phyloP scores from a whole-genome alignment of 2,329 filamentous ascomycete genomes.

The Tolypocladium capitatum region DNA sequence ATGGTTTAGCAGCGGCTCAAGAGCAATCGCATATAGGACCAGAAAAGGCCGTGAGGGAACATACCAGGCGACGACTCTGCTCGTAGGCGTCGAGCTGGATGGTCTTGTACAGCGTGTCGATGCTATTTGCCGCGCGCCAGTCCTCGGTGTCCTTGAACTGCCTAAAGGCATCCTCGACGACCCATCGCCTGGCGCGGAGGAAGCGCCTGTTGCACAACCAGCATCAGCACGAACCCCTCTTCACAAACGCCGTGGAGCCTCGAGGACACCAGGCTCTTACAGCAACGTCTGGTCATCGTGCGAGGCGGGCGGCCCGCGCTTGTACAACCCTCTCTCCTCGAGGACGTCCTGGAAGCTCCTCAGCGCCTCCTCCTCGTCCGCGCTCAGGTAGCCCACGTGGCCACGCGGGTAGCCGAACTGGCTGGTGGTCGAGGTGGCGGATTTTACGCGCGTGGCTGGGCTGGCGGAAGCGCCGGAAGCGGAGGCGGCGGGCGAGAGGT shows the following conservation, averaged over 20 bases:
- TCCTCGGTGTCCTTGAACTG: slow-evolving; percentile 85
- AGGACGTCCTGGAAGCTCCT: slow-evolving; percentile 58
- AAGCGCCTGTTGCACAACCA: slow-evolving; percentile 49
- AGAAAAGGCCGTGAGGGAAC: slow-evolving; percentile 9
- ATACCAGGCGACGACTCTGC: slow-evolving; percentile 60
- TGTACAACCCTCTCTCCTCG: slow-evolving; percentile 51
- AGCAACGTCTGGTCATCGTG: slow-evolving; percentile 64
- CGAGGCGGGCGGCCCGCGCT: slow-evolving; percentile 39
- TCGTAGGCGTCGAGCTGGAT: slow-evolving; percentile 81
- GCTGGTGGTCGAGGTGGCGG: slow-evolving; percentile 14
- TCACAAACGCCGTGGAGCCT: background rate
- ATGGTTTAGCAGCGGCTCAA: background rate
- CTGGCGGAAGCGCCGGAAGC: slow-evolving; percentile 9
- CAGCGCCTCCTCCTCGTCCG: slow-evolving; percentile 54
- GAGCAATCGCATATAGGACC: too few relatives aligned
- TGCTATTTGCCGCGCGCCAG: slow-evolving; percentile 69
- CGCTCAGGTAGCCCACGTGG: slow-evolving; percentile 67
- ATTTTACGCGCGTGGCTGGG: slow-evolving; percentile 15
- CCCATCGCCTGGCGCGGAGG: slow-evolving; percentile 72
- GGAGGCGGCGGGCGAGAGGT: slow-evolving; percentile 5
- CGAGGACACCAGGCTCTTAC: slow-evolving; percentile 25
- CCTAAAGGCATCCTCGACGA: slow-evolving; percentile 59
- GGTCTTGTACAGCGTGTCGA: slow-evolving; percentile 69
- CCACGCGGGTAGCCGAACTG: slow-evolving; percentile 52
- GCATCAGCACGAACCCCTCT: background rate